Evolutionary conservation across 1,284 basidiomycete species (phyloP), one percentile per base, ranked within the genome.

Genomic region (Trichosporon asahii): DNA sequence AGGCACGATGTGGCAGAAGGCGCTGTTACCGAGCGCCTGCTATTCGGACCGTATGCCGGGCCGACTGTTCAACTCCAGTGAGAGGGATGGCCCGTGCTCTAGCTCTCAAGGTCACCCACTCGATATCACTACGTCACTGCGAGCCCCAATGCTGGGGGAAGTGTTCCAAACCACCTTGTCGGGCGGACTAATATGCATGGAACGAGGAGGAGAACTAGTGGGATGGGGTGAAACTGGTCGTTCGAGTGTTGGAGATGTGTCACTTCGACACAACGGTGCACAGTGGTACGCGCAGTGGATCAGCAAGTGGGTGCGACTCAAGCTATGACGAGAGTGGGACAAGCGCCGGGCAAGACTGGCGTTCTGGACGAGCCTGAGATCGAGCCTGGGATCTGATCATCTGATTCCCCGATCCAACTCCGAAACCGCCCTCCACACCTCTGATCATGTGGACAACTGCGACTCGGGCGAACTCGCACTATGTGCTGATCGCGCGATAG

Each of bases 381-480:
- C 21, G 21, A 23, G 49, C 49, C 49, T 23, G n/a, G 6, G 23
- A 53, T 12, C 23, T 9, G 49, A 21, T 53, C 49, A 21, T 53
- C 49, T 53, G 49, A 53, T 53, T 7, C 21, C 49, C 49, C 49
- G 49, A 53, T 23, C 49, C 49, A 53, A 12, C 49, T 53, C 49
- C 49, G 49, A 53, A 23, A 53, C 49, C 21, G 21, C 9, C 44
- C 23, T 25, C 23, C 49, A 53, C n/a, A 2, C 49, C 21, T 53
- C 44, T 53, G 49, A 53, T 53, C 49, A 53, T 53, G 49, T 53
- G 49, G 49, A 53, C 49, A 53, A 18, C 49, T 53, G n/a, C 49
- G n/a, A 18, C 8, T 53, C 49, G 49, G 49, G 49, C 49, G 18
- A 53, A 53, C n/a, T 53, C 49, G 49, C 49, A 53, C 49, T 25